Evolutionary conservation across 2,329 filamentous ascomycete species (phyloP), one percentile per base, ranked within the genome.

Genomic region (Fusarium nanum): DNA sequence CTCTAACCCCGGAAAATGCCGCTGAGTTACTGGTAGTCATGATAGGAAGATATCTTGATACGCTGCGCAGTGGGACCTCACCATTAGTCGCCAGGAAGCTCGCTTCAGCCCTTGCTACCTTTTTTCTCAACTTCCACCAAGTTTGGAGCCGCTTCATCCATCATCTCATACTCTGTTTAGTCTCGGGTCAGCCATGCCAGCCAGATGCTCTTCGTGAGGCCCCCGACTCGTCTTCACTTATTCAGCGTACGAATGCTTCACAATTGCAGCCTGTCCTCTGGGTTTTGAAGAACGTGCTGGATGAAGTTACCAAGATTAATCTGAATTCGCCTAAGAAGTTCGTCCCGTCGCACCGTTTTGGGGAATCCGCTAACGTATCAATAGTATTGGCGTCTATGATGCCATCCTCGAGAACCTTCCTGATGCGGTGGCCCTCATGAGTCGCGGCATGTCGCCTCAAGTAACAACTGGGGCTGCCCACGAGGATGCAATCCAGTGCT

Each of bases 21-120:
- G 80, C 83, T 61, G 85, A 87, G 66, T 82, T 93, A 14, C 82
- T 92, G 10, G 79, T 86, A 52, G 87, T 87, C 52, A 83, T 93
- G 30, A 81, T 92, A 42, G 82, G 81, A 40, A 92, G 90, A 89
- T 84, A 92, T 44, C 80, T 90, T 25, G 80, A 81, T 30, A 86
- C 87, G 12, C 77, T 90, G 13, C 77, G 80, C 13, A 82, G 84
- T 52, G 83, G 83, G 2, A 85, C 85, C 7, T 86, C 87, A 5
- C 81, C 85, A 6, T 83, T 93, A 56, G 91, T 93, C 9, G 83
- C 88, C 22, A 88, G 89, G 71, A 96, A 96, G 80, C 84, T 95
- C 25, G 92, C 91, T 70, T 91, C 91, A n/a, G 91, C 92, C 9
- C 81, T 95, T 9, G 90, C 91, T 18, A 91, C 91, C 22, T 93